Evolutionary conservation across 129 eudicot species (phyloP).

Genomic region (Mikania micrantha): DNA sequence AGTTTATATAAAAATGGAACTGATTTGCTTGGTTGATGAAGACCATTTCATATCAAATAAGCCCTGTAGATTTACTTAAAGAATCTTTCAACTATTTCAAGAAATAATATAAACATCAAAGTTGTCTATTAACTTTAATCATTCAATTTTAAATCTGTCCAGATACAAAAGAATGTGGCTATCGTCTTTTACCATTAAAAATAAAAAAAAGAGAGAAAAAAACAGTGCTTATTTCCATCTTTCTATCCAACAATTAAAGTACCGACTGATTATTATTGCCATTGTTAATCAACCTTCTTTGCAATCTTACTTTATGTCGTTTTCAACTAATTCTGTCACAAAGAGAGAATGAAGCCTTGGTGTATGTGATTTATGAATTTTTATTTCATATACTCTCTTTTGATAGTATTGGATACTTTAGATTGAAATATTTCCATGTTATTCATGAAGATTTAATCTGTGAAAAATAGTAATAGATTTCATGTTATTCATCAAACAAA

Average conservation of each 20-base stretch:
- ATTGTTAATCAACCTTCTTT: neutral
- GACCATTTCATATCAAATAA: neutral
- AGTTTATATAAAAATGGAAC: neutral
- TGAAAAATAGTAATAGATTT: too few species aligned
- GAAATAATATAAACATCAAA: conserved; percentile 12
- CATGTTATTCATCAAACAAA: too few species aligned
- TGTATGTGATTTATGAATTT: too few species aligned
- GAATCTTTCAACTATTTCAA: conserved; percentile 15
- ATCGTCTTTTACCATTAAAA: conserved; percentile 9
- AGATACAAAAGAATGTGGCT: conserved; percentile 11
- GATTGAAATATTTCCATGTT: too few species aligned
- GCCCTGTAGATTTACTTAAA: conserved; percentile 13
- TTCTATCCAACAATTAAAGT: conserved; percentile 14
- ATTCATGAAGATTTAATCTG: too few species aligned
- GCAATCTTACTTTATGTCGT: neutral
- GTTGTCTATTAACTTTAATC: conserved; percentile 30
- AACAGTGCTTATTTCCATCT: conserved; percentile 6
- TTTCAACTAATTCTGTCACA: neutral
- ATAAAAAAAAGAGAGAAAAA: conserved; percentile 4
- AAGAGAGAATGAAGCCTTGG: neutral
- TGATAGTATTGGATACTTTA: too few species aligned
- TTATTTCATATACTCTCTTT: too few species aligned
- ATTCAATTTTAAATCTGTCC: conserved; percentile 22
- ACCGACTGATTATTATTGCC: neutral
- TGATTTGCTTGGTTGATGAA: neutral